A percentile compares a stretch with the other conserved stretches of the same genome.
Evolutionary conservation across 2,329 filamentous ascomycete genomes (phyloP).

Genomic region (Trichoderma harzianum): DNA sequence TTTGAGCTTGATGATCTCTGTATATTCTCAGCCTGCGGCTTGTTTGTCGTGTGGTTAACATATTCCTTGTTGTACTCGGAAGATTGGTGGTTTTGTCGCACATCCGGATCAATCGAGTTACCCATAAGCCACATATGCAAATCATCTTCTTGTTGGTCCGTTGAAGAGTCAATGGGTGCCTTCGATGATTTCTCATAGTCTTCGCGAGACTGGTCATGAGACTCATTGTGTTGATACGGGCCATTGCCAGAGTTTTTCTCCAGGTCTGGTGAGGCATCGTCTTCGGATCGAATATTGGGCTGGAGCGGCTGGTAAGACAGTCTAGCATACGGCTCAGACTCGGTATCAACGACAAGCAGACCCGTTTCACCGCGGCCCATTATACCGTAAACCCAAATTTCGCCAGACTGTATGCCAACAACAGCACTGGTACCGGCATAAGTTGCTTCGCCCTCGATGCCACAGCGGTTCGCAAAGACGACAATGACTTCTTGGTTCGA

Average conservation of each 20-base stretch:
- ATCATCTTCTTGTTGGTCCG: neutral
- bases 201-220: neutral
- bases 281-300: neutral
- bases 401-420: slow-evolving; percentile 61
- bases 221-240: neutral
- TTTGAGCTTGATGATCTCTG: neutral
- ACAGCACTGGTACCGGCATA: slow-evolving; percentile 76
- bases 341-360: slow-evolving; percentile 65
- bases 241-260: neutral
- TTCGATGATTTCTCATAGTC: neutral
- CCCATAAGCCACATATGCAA: neutral
- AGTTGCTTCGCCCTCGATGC: slow-evolving; percentile 60
- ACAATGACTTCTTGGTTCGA: slow-evolving; percentile 60
- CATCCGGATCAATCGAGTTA: neutral
- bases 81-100: neutral
- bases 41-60: neutral
- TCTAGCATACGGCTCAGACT: slow-evolving; percentile 42
- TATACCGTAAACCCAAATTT: slow-evolving; percentile 66
- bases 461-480: slow-evolving; percentile 68
- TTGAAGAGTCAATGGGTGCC: neutral
- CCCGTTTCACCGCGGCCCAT: slow-evolving; percentile 68
- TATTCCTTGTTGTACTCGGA: neutral
- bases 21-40: neutral
- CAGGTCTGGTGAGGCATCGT: neutral
- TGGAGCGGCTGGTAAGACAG: slow-evolving; percentile 32